Conservation (phyloP, 108 stramenopile genomes). For the Chaetoceros tenuissimus region DNA sequence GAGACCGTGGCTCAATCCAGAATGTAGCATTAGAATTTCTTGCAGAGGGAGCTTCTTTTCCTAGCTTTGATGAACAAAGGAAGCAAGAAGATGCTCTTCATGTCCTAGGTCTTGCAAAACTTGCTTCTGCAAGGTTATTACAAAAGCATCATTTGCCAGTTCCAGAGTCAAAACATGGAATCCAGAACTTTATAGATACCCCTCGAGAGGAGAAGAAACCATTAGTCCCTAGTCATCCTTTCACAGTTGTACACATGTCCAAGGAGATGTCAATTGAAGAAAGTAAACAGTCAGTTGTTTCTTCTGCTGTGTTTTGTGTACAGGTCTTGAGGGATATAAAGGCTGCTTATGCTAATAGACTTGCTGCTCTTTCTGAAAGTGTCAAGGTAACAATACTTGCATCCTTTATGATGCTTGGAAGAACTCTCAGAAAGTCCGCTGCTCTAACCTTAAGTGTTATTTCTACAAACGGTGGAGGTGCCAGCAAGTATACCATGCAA, state of each 20-base stretch:
- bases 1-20: neutral
- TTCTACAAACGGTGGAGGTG: neutral
- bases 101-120: slow-evolving; percentile 33
- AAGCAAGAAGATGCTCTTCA: slow-evolving; percentile 33
- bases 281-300: too few relatives aligned
- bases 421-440: too few relatives aligned
- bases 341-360: too few relatives aligned
- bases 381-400: neutral
- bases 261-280: too few relatives aligned
- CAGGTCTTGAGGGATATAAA: too few relatives aligned
- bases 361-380: neutral
- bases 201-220: too few relatives aligned
- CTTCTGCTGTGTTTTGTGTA: too few relatives aligned
- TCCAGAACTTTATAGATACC: neutral
- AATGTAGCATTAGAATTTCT: neutral
- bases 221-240: too few relatives aligned
- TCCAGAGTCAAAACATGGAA: neutral
- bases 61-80: neutral
- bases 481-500: neutral
- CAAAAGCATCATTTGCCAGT: slow-evolving; percentile 25
- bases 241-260: too few relatives aligned
- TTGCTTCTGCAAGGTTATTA: slow-evolving; percentile 29
- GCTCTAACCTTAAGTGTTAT: too few relatives aligned
- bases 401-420: slow-evolving; percentile 2
- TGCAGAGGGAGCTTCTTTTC: neutral